A percentile compares a stretch with the other conserved stretches of the same genome.
Conservation (phyloP, 306 rosid genomes). For the Elaeagnus macrophylla region DNA sequence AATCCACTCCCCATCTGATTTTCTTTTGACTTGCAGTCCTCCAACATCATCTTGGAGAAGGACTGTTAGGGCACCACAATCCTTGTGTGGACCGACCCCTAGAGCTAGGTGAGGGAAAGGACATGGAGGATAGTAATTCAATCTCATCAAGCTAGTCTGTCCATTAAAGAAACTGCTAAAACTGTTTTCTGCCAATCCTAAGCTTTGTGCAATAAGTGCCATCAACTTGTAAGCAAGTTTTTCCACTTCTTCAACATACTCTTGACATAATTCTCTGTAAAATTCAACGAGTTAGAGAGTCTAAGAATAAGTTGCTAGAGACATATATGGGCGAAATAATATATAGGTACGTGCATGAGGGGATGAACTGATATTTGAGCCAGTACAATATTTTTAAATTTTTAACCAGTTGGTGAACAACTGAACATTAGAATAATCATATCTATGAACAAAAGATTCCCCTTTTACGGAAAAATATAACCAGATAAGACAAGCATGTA, state of each 20-base stretch:
- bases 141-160: slow-evolving; percentile 44
- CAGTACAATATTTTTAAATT: too few relatives aligned
- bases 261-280: slow-evolving; percentile 49
- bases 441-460: too few relatives aligned
- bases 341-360: too few relatives aligned
- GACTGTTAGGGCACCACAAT: slow-evolving; percentile 55
- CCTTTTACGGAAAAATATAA: too few relatives aligned
- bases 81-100: slow-evolving; percentile 87
- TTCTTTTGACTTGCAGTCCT: slow-evolving; percentile 56
- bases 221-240: slow-evolving; percentile 50
- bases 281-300: background rate
- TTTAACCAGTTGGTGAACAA: too few relatives aligned
- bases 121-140: slow-evolving; percentile 71
- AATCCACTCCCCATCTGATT: slow-evolving; percentile 64
- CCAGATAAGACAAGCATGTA: too few relatives aligned
- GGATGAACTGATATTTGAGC: too few relatives aligned
- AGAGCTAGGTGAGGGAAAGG: slow-evolving; percentile 63
- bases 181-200: slow-evolving; percentile 41
- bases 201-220: slow-evolving; percentile 47
- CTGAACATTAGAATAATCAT: too few relatives aligned
- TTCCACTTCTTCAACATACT: slow-evolving; percentile 47
- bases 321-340: background rate
- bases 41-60: slow-evolving; percentile 73
- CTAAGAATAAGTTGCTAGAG: background rate
- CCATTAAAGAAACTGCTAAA: slow-evolving; percentile 38